A percentile compares a stretch with the other conserved stretches of the same genome.
Evolutionary conservation across 164 flowering plant genomes (phyloP).

Genomic region (Vitis amurensis): DNA sequence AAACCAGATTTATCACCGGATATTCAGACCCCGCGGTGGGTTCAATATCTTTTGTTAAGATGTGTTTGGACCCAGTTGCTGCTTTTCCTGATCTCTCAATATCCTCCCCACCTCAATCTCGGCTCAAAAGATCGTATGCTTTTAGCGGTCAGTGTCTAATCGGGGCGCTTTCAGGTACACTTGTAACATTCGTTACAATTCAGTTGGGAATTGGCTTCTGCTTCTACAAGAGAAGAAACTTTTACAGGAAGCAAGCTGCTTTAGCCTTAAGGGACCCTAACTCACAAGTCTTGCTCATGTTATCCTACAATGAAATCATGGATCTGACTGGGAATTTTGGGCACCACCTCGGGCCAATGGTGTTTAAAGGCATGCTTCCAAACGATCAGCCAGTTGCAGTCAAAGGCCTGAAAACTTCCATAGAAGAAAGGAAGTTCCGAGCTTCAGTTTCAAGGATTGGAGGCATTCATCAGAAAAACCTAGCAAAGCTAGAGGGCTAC

Average conservation of each 20-base stretch:
- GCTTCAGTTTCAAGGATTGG: constrained; percentile 43
- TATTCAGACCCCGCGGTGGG: constrained; percentile 42
- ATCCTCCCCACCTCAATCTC: constrained; percentile 15
- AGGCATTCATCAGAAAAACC: constrained; percentile 62
- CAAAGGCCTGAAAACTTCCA: constrained; percentile 31
- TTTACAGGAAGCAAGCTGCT: constrained; percentile 21
- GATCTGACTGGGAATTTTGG: constrained; percentile 50
- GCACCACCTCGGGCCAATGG: constrained; percentile 48
- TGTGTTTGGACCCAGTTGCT: constrained; percentile 65
- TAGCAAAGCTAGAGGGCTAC: constrained; percentile 61
- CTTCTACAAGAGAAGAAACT: constrained; percentile 35
- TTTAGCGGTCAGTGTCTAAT: constrained; percentile 43
- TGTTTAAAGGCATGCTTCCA: constrained; percentile 51
- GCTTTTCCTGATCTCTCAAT: constrained; percentile 27
- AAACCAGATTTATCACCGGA: constrained; percentile 54
- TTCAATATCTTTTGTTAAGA: constrained; percentile 61
- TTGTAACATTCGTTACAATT: constrained; percentile 34
- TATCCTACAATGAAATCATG: constrained; percentile 53
- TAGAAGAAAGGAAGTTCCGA: constrained; percentile 54
- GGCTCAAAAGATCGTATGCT: constrained; percentile 8
- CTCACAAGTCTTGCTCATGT: constrained; percentile 37
- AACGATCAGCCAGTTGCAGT: constrained; percentile 42
- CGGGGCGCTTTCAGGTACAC: constrained; percentile 44
- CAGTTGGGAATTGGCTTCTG: constrained; percentile 47
- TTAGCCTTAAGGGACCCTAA: constrained; percentile 19